phyloP scores from a whole-genome alignment of 441 rosid species.

The Erodium chrysanthum region DNA sequence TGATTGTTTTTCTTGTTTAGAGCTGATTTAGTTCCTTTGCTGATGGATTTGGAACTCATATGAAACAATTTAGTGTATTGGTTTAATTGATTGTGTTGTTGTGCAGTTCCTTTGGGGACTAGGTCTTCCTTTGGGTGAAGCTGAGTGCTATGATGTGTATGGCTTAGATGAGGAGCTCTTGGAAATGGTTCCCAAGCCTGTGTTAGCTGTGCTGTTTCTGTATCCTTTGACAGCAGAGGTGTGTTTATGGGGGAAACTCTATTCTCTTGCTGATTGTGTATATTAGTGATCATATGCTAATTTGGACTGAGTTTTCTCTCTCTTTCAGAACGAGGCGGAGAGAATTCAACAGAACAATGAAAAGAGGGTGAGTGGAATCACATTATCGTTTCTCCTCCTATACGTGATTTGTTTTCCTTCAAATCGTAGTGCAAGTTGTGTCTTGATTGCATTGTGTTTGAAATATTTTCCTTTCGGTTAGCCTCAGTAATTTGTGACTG shows the following conservation, averaged over 20 bases:
- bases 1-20: not conserved
- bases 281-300: constrained; percentile 14
- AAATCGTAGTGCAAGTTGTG: no score
- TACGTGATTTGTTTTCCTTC: not conserved
- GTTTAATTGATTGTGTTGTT: constrained; percentile 3
- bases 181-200: constrained; percentile 81
- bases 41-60: no score
- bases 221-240: constrained; percentile 72
- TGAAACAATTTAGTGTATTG: not conserved
- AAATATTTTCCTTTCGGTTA: not conserved
- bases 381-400: not conserved
- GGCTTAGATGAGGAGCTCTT: constrained; percentile 80
- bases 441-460: no score
- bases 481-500: not conserved
- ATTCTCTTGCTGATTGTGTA: not conserved
- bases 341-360: constrained; percentile 47
- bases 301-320: constrained; percentile 7
- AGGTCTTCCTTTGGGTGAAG: constrained; percentile 53
- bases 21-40: not conserved
- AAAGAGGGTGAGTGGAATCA: constrained; percentile 32
- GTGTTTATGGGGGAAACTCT: not conserved
- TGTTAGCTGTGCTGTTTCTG: constrained; percentile 80
- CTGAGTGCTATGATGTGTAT: constrained; percentile 76
- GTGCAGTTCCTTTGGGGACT: constrained; percentile 80
- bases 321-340: constrained; percentile 65